phyloP scores from a whole-genome alignment of 1,139 yeast genomes.

The Saccharomyces hybrid region DNA sequence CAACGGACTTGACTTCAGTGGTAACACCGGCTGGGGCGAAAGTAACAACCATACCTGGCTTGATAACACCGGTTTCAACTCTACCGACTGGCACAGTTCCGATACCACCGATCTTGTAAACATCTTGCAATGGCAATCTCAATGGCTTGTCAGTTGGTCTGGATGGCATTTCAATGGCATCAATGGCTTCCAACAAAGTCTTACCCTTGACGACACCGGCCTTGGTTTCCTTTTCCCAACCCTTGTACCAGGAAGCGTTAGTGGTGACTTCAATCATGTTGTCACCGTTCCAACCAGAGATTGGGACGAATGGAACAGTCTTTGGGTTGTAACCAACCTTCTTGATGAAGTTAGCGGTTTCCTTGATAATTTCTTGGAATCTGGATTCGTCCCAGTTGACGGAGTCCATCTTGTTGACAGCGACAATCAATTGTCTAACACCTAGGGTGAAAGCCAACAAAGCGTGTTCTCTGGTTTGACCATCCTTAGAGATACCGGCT shows the following conservation, averaged over 20 bases:
- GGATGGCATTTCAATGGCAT: slow-evolving; percentile 74
- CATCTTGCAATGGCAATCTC: slow-evolving; percentile 88
- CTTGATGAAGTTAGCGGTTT: slow-evolving; percentile 81
- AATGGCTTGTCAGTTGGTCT: slow-evolving; percentile 88
- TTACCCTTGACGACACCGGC: slow-evolving; percentile 71
- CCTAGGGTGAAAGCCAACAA: slow-evolving; percentile 96
- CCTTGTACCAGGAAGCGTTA: slow-evolving; percentile 90
- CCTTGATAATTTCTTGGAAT: slow-evolving; percentile 76
- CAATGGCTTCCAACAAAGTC: slow-evolving; percentile 83
- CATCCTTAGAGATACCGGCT: slow-evolving; percentile 98
- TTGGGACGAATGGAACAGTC: slow-evolving; percentile 89
- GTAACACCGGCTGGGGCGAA: slow-evolving; percentile 91
- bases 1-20: slow-evolving; percentile 89
- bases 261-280: slow-evolving; percentile 79
- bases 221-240: slow-evolving; percentile 83
- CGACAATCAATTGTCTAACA: slow-evolving; percentile 84
- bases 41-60: slow-evolving; percentile 86
- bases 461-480: slow-evolving; percentile 98
- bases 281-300: slow-evolving; percentile 93
- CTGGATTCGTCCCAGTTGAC: slow-evolving; percentile 78
- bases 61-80: slow-evolving; percentile 87
- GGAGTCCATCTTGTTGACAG: slow-evolving; percentile 91
- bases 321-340: slow-evolving; percentile 91
- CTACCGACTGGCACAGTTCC: slow-evolving; percentile 94
- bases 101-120: slow-evolving; percentile 69